phyloP scores from a whole-genome alignment of 1,284 basidiomycete species.

The Irpex rosettiformis region DNA sequence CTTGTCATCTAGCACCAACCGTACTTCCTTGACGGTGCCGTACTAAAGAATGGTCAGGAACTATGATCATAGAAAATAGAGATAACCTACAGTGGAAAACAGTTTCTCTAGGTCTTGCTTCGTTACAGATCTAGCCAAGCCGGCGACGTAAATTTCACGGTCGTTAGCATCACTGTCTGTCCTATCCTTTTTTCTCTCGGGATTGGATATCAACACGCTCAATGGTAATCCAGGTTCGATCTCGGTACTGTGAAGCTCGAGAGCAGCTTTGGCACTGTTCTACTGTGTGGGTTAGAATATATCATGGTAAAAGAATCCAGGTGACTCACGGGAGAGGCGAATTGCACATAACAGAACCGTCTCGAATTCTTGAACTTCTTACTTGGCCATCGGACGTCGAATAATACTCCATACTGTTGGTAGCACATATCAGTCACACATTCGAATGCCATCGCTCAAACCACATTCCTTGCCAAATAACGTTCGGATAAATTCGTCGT shows the following conservation, averaged over 20 bases:
- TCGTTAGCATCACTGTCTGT: constrained; percentile 83
- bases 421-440: constrained; percentile 7
- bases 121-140: constrained; percentile 72
- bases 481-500: constrained; percentile 74
- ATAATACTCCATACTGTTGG: constrained; percentile 79
- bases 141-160: constrained; percentile 83
- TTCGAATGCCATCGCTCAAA: constrained; percentile 4
- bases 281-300: constrained; percentile 28
- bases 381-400: constrained; percentile 97
- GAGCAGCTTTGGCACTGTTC: constrained; percentile 73
- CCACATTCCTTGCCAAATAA: constrained; percentile 72
- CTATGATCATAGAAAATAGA: not conserved
- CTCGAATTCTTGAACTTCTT: constrained; percentile 91
- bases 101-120: constrained; percentile 73
- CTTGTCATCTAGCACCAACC: constrained; percentile 72
- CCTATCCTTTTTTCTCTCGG: constrained; percentile 82
- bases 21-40: constrained; percentile 76
- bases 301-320: too few species aligned
- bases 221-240: constrained; percentile 65
- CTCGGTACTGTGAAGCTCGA: constrained; percentile 76
- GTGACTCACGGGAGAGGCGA: constrained; percentile 76
- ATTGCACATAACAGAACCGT: constrained; percentile 95
- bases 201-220: constrained; percentile 88
- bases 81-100: constrained; percentile 62
- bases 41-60: constrained; percentile 47